Evolutionary conservation across 2,329 filamentous ascomycete species (phyloP).

Genomic region (Fusarium tuaranense): DNA sequence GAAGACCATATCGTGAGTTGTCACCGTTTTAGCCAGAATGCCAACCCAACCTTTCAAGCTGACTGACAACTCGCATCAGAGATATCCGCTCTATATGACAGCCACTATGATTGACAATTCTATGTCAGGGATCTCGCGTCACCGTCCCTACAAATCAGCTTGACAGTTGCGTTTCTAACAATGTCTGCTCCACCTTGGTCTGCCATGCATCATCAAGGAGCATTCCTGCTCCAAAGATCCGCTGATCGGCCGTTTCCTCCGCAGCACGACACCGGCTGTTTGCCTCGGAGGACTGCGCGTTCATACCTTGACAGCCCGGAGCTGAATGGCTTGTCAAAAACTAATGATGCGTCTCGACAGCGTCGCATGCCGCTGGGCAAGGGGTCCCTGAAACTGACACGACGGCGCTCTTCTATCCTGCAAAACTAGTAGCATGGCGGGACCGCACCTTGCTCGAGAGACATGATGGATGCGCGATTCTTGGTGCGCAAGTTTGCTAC

Average conservation of each 20-base stretch:
- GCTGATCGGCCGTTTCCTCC: constrained; percentile 3
- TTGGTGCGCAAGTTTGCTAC: constrained; percentile 7
- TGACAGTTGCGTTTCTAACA: background rate
- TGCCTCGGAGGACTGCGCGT: background rate
- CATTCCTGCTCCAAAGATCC: constrained; percentile 9
- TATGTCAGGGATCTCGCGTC: constrained; percentile 7
- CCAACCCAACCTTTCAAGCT: background rate
- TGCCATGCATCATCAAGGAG: constrained; percentile 1
- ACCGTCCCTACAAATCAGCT: constrained; percentile 21
- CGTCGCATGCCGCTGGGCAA: constrained; percentile 25
- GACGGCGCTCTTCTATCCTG: constrained; percentile 30
- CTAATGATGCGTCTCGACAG: background rate
- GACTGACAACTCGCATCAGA: constrained; percentile 6
- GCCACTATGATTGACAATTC: constrained; percentile 2
- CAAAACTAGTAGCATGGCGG: constrained; percentile 24
- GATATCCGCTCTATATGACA: constrained; percentile 1
- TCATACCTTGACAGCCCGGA: background rate
- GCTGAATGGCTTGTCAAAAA: constrained; percentile 1
- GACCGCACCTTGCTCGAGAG: constrained; percentile 9
- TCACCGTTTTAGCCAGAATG: background rate
- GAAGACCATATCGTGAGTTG: constrained; percentile 3
- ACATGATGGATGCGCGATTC: constrained; percentile 1
- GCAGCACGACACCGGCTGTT: background rate
- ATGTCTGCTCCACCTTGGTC: background rate
- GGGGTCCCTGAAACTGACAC: constrained; percentile 41